A percentile compares a stretch with the other conserved stretches of the same genome.
Conservation (phyloP, 1,284 basidiomycete species). For the Cutaneotrichosporon cyanovorans region DNA sequence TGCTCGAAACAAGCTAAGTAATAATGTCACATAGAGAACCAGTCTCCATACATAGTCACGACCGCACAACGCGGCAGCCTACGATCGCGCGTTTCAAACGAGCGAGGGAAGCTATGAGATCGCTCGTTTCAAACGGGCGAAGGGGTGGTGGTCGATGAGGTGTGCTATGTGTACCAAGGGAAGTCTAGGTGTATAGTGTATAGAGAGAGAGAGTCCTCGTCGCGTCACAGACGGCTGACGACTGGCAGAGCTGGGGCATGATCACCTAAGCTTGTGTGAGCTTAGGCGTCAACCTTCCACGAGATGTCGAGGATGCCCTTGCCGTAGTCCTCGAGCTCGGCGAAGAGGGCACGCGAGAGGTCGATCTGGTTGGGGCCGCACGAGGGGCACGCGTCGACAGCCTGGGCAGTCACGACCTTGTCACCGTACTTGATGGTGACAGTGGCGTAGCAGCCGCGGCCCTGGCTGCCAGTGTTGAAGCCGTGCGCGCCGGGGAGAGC, state of each 20-base stretch:
- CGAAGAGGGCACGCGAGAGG: constrained; percentile 51
- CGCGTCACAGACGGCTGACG: no score
- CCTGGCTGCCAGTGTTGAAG: constrained; percentile 27
- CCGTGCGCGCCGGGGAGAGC: constrained; percentile 46
- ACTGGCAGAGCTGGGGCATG: no score
- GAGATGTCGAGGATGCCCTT: constrained; percentile 57
- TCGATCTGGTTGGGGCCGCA: constrained; percentile 66
- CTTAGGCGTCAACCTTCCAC: constrained; percentile 42
- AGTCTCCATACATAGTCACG: constrained; percentile 2
- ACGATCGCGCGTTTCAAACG: no score
- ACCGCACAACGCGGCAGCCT: no score
- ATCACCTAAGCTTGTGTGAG: no score
- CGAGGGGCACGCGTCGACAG: constrained; percentile 78
- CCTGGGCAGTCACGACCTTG: constrained; percentile 52
- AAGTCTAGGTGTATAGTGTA: no score
- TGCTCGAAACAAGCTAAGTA: no score
- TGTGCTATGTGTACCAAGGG: no score
- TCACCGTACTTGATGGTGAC: constrained; percentile 7
- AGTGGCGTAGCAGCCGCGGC: constrained; percentile 28
- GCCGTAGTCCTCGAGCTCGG: constrained; percentile 27
- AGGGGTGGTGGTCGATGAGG: no score
- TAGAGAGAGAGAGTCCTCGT: no score
- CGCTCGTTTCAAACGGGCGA: no score
- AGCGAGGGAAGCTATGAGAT: no score
- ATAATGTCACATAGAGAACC: constrained; percentile 1